These are phyloP conservation scores for Fusarium scirpi DNA, from an alignment of 2,329 filamentous ascomycete species.

Conservation along the genomic window DNA sequence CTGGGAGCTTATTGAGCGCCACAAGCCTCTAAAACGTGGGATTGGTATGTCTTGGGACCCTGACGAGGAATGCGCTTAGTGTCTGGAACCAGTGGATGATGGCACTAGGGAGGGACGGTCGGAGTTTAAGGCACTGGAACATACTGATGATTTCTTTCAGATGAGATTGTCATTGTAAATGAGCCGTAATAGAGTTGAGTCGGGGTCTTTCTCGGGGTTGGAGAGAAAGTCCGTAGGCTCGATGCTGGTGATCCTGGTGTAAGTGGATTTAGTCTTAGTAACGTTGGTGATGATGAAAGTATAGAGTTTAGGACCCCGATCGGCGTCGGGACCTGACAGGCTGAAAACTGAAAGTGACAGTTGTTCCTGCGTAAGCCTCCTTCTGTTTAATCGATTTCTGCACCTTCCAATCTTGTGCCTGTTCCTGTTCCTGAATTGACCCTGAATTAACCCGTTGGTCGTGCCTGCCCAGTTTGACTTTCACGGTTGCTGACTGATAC, in stretches of 20 bases:
- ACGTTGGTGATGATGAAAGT: slow-evolving; percentile 4
- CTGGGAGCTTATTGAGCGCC: slow-evolving; percentile 19
- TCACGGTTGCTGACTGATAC: neutral
- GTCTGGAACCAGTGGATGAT: slow-evolving; percentile 22
- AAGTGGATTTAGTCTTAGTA: neutral
- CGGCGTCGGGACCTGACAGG: slow-evolving; percentile 2
- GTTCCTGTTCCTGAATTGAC: slow-evolving; percentile 6
- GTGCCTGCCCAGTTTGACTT: neutral
- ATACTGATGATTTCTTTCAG: slow-evolving; percentile 6
- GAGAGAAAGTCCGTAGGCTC: neutral
- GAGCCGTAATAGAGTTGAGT: neutral
- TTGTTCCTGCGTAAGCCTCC: slow-evolving; percentile 39
- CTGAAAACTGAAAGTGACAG: neutral
- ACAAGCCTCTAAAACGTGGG: slow-evolving; percentile 35
- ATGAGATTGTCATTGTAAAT: neutral
- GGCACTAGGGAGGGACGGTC: slow-evolving; percentile 13
- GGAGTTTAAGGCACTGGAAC: slow-evolving; percentile 12
- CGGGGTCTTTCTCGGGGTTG: neutral
- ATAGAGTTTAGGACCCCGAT: neutral
- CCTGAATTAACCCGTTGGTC: neutral
- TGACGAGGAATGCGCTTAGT: slow-evolving; percentile 35
- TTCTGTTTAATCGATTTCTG: slow-evolving; percentile 15
- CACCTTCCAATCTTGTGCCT: slow-evolving; percentile 14
- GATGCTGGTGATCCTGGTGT: slow-evolving; percentile 1
- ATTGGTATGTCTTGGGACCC: slow-evolving; percentile 32